Evolutionary conservation across 139 green algal species (phyloP).

Genomic region (Protoeuglena noctilucae): DNA sequence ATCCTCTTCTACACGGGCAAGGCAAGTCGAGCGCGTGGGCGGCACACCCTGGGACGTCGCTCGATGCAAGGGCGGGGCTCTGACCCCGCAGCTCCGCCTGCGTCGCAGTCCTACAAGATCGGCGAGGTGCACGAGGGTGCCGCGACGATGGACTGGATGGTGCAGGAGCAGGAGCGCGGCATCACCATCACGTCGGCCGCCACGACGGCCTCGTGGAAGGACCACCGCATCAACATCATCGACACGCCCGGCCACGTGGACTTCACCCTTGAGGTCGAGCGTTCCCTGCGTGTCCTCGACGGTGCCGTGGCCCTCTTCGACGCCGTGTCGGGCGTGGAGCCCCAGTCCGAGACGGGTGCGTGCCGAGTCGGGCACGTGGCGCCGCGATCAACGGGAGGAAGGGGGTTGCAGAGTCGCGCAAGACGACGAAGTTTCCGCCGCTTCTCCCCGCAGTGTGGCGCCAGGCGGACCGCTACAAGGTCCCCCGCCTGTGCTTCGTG

Average conservation of each 20-base stretch:
- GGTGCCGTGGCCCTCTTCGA: conserved; percentile 92
- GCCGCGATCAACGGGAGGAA: too few species aligned
- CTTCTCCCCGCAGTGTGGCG: conserved; percentile 81
- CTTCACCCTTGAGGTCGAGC: conserved; percentile 96
- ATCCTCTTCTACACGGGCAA: conserved; percentile 95
- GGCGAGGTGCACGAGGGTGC: conserved; percentile 97
- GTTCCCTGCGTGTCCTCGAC: conserved; percentile 94
- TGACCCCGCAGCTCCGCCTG: too few species aligned
- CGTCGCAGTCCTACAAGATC: conserved; percentile 91
- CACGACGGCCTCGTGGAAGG: conserved; percentile 92
- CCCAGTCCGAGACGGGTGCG: conserved; percentile 87
- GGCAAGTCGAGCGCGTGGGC: too few species aligned
- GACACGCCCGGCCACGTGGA: conserved; percentile 96
- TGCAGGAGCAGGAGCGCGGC: conserved; percentile 81
- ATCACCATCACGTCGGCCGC: conserved; percentile 99
- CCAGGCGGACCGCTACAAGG: conserved; percentile 96
- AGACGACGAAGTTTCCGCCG: too few species aligned
- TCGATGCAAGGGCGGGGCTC: too few species aligned
- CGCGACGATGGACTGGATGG: conserved; percentile 98
- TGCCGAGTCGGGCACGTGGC: too few species aligned
- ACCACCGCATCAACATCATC: conserved; percentile 98
- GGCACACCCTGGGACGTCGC: too few species aligned
- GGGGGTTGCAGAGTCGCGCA: too few species aligned
- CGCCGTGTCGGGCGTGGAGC: conserved; percentile 91
- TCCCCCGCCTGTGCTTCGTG: conserved; percentile 93